Evolutionary conservation across 352 stramenopile genomes (phyloP).

Genomic region (Phytopythium ostracodes): DNA sequence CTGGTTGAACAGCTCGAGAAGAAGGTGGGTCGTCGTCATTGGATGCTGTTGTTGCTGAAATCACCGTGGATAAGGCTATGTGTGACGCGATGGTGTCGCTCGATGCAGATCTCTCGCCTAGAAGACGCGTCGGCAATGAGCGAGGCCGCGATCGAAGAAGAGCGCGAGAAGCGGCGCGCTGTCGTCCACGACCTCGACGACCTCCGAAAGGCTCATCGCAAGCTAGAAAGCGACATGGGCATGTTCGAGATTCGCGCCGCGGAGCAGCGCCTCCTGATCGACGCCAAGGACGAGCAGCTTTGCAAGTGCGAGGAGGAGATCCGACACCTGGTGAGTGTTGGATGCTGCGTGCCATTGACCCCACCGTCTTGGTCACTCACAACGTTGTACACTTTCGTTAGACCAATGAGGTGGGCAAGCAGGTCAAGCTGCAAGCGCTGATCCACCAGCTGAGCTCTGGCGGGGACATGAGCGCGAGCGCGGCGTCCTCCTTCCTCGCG

Average conservation of each 20-base stretch:
- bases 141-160: conserved; percentile 54
- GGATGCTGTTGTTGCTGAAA: neutral
- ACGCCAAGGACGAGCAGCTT: conserved; percentile 62
- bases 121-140: conserved; percentile 39
- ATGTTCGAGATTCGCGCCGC: conserved; percentile 57
- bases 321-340: conserved; percentile 46
- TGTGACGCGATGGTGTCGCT: neutral
- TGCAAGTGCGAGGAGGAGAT: conserved; percentile 70
- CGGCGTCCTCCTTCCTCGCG: conserved; percentile 44
- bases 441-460: conserved; percentile 83
- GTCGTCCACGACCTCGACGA: conserved; percentile 56
- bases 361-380: too few species aligned
- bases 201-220: conserved; percentile 56
- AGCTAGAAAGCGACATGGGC: conserved; percentile 60
- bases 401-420: conserved; percentile 74
- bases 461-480: conserved; percentile 41
- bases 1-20: conserved; percentile 51
- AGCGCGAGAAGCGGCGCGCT: conserved; percentile 47
- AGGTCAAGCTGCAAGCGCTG: conserved; percentile 75
- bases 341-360: too few species aligned
- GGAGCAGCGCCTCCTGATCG: conserved; percentile 49
- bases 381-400: conserved; percentile 13
- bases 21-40: conserved; percentile 31
- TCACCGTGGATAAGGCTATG: neutral
- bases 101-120: conserved; percentile 38